phyloP scores from a whole-genome alignment of 768 basidiomycete species.

The Phylloporus arenicola region DNA sequence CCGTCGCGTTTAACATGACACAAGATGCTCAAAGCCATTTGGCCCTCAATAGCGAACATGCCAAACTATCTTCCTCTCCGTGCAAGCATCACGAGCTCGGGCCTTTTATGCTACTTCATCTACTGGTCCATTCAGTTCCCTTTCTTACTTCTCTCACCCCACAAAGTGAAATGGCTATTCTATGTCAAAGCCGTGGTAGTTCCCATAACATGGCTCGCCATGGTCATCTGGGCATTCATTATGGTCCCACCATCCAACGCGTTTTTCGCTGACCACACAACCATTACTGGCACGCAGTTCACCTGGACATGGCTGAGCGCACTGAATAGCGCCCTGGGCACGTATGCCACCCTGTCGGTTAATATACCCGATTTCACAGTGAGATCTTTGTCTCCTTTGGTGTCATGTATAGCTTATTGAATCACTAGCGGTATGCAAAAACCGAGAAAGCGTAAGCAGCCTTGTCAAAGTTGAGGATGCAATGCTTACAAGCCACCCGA shows the following conservation, averaged over 20 bases:
- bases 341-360: constrained; percentile 66
- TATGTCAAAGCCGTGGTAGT: constrained; percentile 60
- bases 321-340: constrained; percentile 72
- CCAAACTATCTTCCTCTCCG: constrained; percentile 57
- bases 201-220: constrained; percentile 59
- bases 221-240: constrained; percentile 75
- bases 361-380: constrained; percentile 85
- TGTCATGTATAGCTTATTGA: background rate
- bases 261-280: constrained; percentile 50
- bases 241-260: constrained; percentile 57
- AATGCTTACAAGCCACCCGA: constrained; percentile 19
- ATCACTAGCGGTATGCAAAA: constrained; percentile 63
- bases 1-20: background rate
- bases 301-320: constrained; percentile 76
- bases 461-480: background rate
- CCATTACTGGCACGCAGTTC: constrained; percentile 48
- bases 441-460: constrained; percentile 52
- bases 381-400: constrained; percentile 6
- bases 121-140: constrained; percentile 78
- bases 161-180: constrained; percentile 76
- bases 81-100: constrained; percentile 61
- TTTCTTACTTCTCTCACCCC: constrained; percentile 70
- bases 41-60: constrained; percentile 64
- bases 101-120: constrained; percentile 70
- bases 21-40: constrained; percentile 74